Evolutionary conservation across 306 rosid genomes (phyloP).

Genomic region (Styphnolobium japonicum): DNA sequence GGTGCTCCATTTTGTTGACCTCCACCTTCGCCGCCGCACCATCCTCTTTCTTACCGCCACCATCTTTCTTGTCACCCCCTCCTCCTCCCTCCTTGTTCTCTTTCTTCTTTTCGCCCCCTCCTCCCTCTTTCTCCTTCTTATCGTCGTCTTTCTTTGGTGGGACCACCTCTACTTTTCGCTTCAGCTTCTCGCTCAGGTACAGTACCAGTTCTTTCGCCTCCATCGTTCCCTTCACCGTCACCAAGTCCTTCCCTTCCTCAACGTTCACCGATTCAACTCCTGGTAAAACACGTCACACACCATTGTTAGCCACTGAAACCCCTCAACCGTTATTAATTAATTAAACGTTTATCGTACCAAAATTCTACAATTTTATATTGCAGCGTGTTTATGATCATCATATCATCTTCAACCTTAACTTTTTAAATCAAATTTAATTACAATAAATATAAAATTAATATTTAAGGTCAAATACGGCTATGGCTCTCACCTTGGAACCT

Average conservation of each 20-base stretch:
- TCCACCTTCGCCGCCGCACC: constrained; percentile 19
- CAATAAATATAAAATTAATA: background rate
- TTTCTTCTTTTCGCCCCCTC: constrained; percentile 27
- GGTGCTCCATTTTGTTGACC: constrained; percentile 59
- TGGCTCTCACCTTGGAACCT: constrained; percentile 62
- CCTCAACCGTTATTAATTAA: background rate
- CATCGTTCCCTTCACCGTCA: constrained; percentile 74
- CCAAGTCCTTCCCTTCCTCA: constrained; percentile 66
- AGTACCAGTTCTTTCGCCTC: constrained; percentile 52
- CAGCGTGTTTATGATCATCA: no score
- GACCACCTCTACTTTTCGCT: constrained; percentile 64
- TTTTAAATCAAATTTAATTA: background rate
- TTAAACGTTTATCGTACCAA: background rate
- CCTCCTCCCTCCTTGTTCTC: constrained; percentile 25
- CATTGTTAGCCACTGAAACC: constrained; percentile 11
- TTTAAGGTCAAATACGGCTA: no score
- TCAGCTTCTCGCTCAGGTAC: constrained; percentile 50
- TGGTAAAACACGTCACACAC: constrained; percentile 9
- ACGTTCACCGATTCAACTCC: constrained; percentile 60
- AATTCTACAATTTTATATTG: background rate
- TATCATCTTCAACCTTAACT: background rate
- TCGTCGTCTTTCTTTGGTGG: constrained; percentile 51
- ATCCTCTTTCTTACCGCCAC: background rate
- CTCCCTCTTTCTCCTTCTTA: constrained; percentile 26
- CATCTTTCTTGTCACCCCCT: constrained; percentile 24